Base-by-base conservation (phyloP, 306 rosid species). In the Sindora glabra region DNA sequence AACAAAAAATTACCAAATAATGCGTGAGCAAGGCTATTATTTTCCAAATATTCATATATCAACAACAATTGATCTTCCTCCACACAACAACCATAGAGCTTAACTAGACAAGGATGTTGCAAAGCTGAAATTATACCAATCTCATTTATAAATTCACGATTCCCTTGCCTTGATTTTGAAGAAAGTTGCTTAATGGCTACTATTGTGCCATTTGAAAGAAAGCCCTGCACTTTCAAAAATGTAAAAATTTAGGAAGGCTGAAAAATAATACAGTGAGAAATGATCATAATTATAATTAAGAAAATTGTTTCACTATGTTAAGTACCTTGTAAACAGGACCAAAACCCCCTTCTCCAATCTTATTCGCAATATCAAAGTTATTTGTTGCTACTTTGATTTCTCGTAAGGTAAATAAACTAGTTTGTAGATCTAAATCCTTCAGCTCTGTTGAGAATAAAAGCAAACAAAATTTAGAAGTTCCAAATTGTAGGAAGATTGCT, bases 121-220 rank as follows among this genome's bases (percentile, higher is more conserved):
- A 77, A 59, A 57, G 78, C 72, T 32, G 83, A 72, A 21, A 77
- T 73, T 70, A 69, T 33, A 46, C 83, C 79, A 23, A 77, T 73
- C 63, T 77, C 83, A 53, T 54, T 73, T 17, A 77, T 62, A 14
- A 77, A 77, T 39, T 77, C 83, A 12, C 76, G 76, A 12, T 73
- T 73, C 46, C 83, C 83, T 73, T 77, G 79, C 30, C 49, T 69
- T 25, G 79, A 77, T 54, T 69, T 77, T 2, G 83, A 59, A 18
- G 79, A 77, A 15, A 77, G 73, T 24, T 77, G 71, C 44, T 78
- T 78, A 7, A 78, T 71, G 25, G 77, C 83, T 53, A 78, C 57
- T n/a, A 32, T 16, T 8, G 68, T 56, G 19, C 72, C 68, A 55
- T 78, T 72, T 10, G 83, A 34, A 10, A 78, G 57, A 36, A 54